Percentiles rank a stretch among this genome's conserved stretches.
Evolutionary conservation across 2,329 filamentous ascomycete genomes (phyloP).

Genomic region (Cercospora beticola): DNA sequence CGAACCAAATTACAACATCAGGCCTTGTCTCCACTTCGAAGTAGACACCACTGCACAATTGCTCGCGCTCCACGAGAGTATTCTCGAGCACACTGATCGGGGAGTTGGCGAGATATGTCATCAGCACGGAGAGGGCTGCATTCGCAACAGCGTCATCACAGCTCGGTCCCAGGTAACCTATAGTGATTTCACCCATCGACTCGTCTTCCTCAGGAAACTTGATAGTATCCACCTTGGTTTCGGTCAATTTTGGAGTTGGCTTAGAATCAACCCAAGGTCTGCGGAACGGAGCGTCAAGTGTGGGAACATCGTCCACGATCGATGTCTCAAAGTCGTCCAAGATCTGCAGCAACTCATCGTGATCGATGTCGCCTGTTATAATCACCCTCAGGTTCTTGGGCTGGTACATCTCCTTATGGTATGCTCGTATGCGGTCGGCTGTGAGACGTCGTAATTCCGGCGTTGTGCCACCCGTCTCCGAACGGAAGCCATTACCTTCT

Average conservation of each 20-base stretch:
- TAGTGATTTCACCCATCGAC: conserved; percentile 80
- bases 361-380: conserved; percentile 87
- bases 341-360: conserved; percentile 74
- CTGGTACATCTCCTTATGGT: conserved; percentile 96
- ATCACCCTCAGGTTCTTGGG: conserved; percentile 91
- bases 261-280: conserved; percentile 89
- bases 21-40: conserved; percentile 78
- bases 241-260: conserved; percentile 68
- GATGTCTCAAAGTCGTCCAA: conserved; percentile 85
- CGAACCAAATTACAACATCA: conserved; percentile 80
- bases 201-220: conserved; percentile 98
- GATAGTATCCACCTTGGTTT: conserved; percentile 73
- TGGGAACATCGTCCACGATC: conserved; percentile 78
- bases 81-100: conserved; percentile 93
- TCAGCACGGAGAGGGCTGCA: conserved; percentile 73
- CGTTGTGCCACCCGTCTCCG: conserved; percentile 98
- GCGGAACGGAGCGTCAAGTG: conserved; percentile 71
- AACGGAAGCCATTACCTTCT: conserved; percentile 85
- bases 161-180: conserved; percentile 83
- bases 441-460: conserved; percentile 83
- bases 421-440: conserved; percentile 85
- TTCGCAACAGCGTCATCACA: conserved; percentile 62
- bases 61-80: conserved; percentile 85
- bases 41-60: conserved; percentile 81
- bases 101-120: conserved; percentile 87